Evolutionary conservation across 2,329 filamentous ascomycete species (phyloP).

Genomic region (Curvularia lunata): DNA sequence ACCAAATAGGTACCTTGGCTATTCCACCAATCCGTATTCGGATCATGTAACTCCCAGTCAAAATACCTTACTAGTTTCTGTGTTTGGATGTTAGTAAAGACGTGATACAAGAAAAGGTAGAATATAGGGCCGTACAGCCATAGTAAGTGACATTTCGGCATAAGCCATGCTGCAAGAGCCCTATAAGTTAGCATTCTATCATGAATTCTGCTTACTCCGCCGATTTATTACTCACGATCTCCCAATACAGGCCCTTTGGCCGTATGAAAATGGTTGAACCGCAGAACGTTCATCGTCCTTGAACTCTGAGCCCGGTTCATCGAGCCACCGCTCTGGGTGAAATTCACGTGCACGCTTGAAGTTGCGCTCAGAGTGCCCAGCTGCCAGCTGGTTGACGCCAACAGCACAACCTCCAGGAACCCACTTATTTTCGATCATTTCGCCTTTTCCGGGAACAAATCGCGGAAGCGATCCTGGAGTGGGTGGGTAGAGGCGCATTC

Average conservation of each 20-base stretch:
- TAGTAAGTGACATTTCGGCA: constrained; percentile 8
- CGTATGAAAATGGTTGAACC: constrained; percentile 32
- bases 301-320: constrained; percentile 22
- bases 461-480: constrained; percentile 22
- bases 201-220: too few species aligned
- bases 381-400: constrained; percentile 23
- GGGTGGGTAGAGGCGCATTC: constrained; percentile 25
- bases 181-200: background rate
- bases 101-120: background rate
- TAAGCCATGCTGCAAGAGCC: constrained; percentile 2
- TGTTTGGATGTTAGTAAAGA: background rate
- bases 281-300: constrained; percentile 35
- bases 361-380: constrained; percentile 24
- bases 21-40: constrained; percentile 6
- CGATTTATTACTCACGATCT: background rate
- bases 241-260: constrained; percentile 23
- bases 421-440: constrained; percentile 22
- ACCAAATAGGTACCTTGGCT: constrained; percentile 11
- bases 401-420: constrained; percentile 28
- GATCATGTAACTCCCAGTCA: constrained; percentile 5
- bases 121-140: background rate
- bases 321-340: constrained; percentile 17
- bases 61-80: constrained; percentile 7
- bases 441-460: constrained; percentile 23
- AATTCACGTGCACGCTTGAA: constrained; percentile 25